Conservation (phyloP, 2,329 filamentous ascomycete species). For the Colletotrichum theobromicola region DNA sequence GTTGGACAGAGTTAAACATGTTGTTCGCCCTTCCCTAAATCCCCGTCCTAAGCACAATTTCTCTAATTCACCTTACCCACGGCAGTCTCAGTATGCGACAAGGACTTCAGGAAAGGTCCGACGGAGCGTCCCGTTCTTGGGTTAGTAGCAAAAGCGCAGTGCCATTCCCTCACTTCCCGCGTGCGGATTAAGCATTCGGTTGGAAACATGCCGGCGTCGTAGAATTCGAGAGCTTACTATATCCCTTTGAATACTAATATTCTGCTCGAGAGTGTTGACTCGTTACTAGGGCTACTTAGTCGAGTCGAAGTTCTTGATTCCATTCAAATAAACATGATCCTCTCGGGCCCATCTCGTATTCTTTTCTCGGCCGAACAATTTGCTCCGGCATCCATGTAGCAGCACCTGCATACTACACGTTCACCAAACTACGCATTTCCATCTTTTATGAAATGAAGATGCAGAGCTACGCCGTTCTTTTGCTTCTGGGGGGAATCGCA, state of each 20-base stretch:
- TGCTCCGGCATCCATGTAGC: background rate
- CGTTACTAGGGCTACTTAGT: background rate
- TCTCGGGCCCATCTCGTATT: rapidly evolving
- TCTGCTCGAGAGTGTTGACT: background rate
- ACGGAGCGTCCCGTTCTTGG: background rate
- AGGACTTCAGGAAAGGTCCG: background rate
- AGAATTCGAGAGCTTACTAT: background rate
- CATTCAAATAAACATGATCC: background rate
- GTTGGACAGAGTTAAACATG: background rate
- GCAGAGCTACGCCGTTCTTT: background rate
- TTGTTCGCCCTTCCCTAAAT: background rate
- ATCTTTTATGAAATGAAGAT: background rate
- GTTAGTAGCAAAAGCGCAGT: background rate
- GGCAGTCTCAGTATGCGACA: rapidly evolving
- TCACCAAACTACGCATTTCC: background rate
- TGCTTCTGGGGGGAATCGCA: background rate
- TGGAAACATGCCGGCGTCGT: background rate
- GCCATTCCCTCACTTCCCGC: background rate
- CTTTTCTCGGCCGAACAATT: background rate
- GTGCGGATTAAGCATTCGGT: background rate
- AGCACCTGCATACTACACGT: background rate
- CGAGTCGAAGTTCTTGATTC: background rate
- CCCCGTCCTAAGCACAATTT: background rate
- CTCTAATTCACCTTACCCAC: background rate
- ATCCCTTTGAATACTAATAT: background rate